phyloP scores from a whole-genome alignment of 768 basidiomycete species.

The Tricholoma furcatifolium region DNA sequence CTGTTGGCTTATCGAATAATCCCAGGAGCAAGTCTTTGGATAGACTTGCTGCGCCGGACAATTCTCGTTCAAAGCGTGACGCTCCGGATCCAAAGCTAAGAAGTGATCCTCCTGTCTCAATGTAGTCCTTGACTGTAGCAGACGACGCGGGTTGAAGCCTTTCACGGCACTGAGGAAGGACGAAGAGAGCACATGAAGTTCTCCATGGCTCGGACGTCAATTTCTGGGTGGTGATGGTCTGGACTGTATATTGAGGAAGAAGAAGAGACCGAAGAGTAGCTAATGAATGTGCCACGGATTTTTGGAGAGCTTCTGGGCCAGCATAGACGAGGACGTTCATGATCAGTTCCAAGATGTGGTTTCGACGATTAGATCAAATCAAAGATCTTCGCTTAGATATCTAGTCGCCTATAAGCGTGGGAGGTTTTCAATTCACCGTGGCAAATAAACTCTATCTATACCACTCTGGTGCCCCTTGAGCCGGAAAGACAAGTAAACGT shows the following conservation, averaged over 20 bases:
- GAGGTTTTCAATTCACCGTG: too few species aligned
- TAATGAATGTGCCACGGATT: conserved; percentile 42
- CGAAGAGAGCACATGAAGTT: conserved; percentile 70
- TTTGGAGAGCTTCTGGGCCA: conserved; percentile 55
- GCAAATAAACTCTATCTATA: too few species aligned
- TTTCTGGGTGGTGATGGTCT: conserved; percentile 54
- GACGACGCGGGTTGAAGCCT: conserved; percentile 38
- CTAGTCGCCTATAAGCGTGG: not conserved
- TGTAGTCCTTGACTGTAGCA: conserved; percentile 54
- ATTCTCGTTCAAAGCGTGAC: conserved; percentile 35
- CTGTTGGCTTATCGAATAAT: conserved; percentile 33
- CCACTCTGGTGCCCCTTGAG: too few species aligned
- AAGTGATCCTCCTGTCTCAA: conserved; percentile 67
- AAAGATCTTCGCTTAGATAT: not conserved
- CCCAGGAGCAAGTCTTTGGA: conserved; percentile 30
- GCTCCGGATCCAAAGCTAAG: conserved; percentile 64
- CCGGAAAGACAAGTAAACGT: too few species aligned
- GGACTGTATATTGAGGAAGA: conserved; percentile 75
- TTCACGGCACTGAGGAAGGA: conserved; percentile 64
- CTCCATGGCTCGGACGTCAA: conserved; percentile 77
- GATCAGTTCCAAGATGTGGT: not conserved
- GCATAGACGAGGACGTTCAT: conserved; percentile 81
- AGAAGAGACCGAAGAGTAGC: conserved; percentile 55
- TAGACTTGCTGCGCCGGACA: conserved; percentile 14
- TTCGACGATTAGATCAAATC: not conserved